A percentile compares a stretch with the other conserved stretches of the same genome.
Evolutionary conservation across 305 asterid genomes (phyloP).

Genomic region (Solanum hybrid): DNA sequence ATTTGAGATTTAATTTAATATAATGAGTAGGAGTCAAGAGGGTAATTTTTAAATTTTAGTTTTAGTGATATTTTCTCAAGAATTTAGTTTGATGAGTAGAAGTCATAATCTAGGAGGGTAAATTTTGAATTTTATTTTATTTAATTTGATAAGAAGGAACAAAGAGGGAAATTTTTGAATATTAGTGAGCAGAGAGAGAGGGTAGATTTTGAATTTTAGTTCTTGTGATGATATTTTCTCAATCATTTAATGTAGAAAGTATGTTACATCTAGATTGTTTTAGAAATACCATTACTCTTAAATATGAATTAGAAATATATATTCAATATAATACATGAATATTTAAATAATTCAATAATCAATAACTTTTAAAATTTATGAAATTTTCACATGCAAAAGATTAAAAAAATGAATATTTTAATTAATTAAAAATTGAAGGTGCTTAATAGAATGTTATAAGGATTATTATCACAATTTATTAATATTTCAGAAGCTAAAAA

Average conservation of each 20-base stretch:
- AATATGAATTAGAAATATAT: not conserved
- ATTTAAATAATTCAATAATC: no score
- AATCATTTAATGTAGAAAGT: not conserved
- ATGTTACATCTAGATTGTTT: not conserved
- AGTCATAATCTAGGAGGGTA: not conserved
- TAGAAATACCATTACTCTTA: not conserved
- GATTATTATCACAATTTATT: no score
- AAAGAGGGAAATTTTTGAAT: not conserved
- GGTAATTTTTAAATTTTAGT: not conserved
- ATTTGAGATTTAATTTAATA: no score
- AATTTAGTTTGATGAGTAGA: not conserved
- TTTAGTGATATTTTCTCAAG: not conserved
- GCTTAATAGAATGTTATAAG: no score
- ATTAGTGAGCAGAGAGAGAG: not conserved
- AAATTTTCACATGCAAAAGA: no score
- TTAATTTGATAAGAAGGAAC: no score
- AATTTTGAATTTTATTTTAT: no score
- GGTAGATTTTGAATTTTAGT: not conserved
- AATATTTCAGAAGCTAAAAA: not conserved
- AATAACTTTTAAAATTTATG: no score
- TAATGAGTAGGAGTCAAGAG: not conserved
- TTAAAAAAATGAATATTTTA: no score
- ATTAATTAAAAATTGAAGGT: no score
- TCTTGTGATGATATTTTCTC: not conserved
- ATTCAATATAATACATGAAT: not conserved